Evolutionary conservation across 768 basidiomycete species (phyloP), one percentile per base, ranked within the genome.

Genomic region (Goffeauzyma gilvescens): DNA sequence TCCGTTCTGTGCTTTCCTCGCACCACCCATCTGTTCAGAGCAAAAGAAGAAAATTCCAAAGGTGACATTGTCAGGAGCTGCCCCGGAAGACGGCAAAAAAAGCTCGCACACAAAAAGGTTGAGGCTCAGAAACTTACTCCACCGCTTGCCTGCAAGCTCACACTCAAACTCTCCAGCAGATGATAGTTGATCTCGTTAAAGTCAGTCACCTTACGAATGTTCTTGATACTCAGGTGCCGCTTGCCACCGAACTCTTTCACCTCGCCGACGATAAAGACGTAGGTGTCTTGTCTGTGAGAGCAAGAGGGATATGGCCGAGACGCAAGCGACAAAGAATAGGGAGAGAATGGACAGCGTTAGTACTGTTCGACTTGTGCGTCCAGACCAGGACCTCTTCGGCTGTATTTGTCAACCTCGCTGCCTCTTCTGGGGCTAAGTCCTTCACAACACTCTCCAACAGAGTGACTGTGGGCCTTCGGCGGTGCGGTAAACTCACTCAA

Each of bases 121-220:
- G 31, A n/a, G 18, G 35, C 20, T 39, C 46, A 26, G 32, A n/a
- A n/a, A n/a, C n/a, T n/a, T n/a, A n/a, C n/a, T n/a, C n/a, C n/a
- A n/a, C n/a, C n/a, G n/a, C n/a, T n/a, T n/a, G n/a, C n/a, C n/a
- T n/a, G 71, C 48, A 84, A 63, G 41, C 71, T 76, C 10, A 79
- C 75, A 18, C 72, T 71, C 51, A 87, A 75, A 10, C 73, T 69
- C 52, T 95, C 84, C 41, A 82, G 58, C 28, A 76, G 64, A 60
- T 95, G 87, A 62, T 80, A 87, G 58, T 75, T 78, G 18, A 81
- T 64, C 62, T 95, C 89, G 57, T 80, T 74, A 8, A 69, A 65
- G 52, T 87, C 80, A 22, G 67, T 72, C 32, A 79, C 66, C 6
- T 69, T 68, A 20, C 81, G 74, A 50, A 95, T 74, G 48, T 78